Evolutionary conservation across 2,329 filamentous ascomycete species (phyloP), one percentile per base, ranked within the genome.

Genomic region (Bisporella sp.): DNA sequence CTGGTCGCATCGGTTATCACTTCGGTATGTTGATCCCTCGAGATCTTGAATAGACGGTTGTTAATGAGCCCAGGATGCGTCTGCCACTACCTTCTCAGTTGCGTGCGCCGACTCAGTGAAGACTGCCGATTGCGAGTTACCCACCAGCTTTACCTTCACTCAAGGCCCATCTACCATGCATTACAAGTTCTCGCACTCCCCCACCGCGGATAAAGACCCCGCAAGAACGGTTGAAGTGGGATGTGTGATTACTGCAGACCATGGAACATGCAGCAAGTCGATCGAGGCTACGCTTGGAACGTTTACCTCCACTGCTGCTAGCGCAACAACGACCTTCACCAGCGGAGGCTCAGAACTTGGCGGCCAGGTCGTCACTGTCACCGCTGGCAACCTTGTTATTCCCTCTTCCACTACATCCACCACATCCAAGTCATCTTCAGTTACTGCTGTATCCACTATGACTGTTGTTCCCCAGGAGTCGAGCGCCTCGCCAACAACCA

Each of bases 131-230:
- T 61, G 60, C 30, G 53, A 41, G 31, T 1, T 61, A 32, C 59
- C 61, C 4, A 6, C 52, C 4, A 50, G 46, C 21, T 59, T 63
- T 30, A 53, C 49, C 4, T 54, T 59, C 35, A 61, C 60, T 1
- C 55, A 61, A 52, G 59, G 59, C 13, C 57, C 58, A 12, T 59
- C 57, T 4, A 62, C 59, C 6, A 35, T 59, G 1, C 46, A 44
- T 21, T 58, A 55, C 42, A 41, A 31, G 3, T 49, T 41, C n/a
- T 21, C 28, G n/a, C 4, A 42, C 29, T 11, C 4, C 5, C 41
- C 37, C 21, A 12, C 40, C 31, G 5, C 30, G 2, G 6, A 41
- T 5, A 45, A 31, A 41, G 46, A 49, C 28, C 5, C 13, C 32
- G 6, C 43, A 33, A 48, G 52, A 37, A 50, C 49, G 2, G 29